These are phyloP conservation scores for Blastobotrys terrestris DNA, from an alignment of 805 yeast species.

Conservation along the genomic window DNA sequence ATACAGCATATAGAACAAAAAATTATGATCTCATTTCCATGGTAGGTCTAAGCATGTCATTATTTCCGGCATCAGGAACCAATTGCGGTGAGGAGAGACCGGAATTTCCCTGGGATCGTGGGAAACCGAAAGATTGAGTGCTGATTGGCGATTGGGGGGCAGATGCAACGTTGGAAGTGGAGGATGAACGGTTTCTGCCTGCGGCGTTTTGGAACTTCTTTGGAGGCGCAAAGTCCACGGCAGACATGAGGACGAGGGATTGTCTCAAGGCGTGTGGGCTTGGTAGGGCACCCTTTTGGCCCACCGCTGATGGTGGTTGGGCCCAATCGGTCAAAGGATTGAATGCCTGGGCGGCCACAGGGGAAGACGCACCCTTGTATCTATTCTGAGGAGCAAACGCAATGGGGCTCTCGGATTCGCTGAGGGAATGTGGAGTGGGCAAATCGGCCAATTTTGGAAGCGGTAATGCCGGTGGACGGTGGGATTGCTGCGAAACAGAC, in stretches of 20 bases:
- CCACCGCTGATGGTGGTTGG: slow-evolving; percentile 2
- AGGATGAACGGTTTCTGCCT: background rate
- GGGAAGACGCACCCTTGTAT: slow-evolving; percentile 10
- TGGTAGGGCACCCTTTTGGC: slow-evolving; percentile 16
- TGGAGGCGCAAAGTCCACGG: slow-evolving; percentile 24
- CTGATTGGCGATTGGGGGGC: background rate
- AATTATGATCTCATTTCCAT: slow-evolving; percentile 22
- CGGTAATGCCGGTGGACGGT: slow-evolving; percentile 9
- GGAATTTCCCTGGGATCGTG: slow-evolving; percentile 7
- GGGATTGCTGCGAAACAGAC: slow-evolving; percentile 10
- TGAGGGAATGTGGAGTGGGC: slow-evolving; percentile 22
- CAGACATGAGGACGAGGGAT: slow-evolving; percentile 16
- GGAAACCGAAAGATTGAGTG: background rate
- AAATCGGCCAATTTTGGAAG: slow-evolving; percentile 17
- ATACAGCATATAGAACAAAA: background rate
- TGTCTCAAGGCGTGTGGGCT: slow-evolving; percentile 22
- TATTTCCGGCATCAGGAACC: slow-evolving; percentile 19
- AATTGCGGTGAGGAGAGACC: slow-evolving; percentile 13
- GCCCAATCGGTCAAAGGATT: background rate
- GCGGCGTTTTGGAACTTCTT: slow-evolving; percentile 11
- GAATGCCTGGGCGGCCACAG: background rate
- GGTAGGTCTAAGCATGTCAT: slow-evolving; percentile 19
- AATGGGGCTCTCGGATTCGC: slow-evolving; percentile 18
- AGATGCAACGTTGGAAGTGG: background rate
- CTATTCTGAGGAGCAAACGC: slow-evolving; percentile 21